Base-by-base conservation (phyloP, 73 alveolate species). In the Paramecium sonneborni region DNA sequence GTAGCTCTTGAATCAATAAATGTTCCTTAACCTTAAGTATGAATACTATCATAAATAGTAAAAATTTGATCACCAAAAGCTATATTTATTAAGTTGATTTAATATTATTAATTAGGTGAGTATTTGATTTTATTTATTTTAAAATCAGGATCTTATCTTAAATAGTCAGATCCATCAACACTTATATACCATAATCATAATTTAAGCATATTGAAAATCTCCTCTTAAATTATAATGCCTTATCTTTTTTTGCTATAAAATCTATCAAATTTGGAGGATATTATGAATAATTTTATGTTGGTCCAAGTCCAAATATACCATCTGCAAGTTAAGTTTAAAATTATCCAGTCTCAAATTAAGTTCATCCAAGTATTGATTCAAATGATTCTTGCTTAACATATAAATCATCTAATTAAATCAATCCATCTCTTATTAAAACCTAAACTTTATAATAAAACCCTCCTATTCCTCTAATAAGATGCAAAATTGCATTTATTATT, bases 251-350 rank as follows among this genome's bases (percentile, higher is more conserved):
- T 34, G 85, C 93, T 8, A 97, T 95, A 1, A 2, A 10, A 38
- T 92, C 93, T 30, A 92, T 58, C 21, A 92, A 18, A 46, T 79
- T 92, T 23, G 98, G 97, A 79, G 93, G 85, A 62, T 86, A 18
- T 35, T 95, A 84, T 9, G 92, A 76, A 37, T 95, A 39, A 86
- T 85, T 90, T 7, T 84, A 48, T 10, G 44, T 92, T 58, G 94
- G 92, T 69, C 96, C 91, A 38, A 98, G 86, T 12, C 99, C 99
- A 95, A 98, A 88, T 41, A 98, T 98, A 6, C 99, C 99, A 95
- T 98, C 98, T 5, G 97, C 99, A 38, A 94, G 87, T 92, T 98
- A 98, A 7, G 98, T 84, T 46, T 82, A 90, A 76, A 98, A 96
- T 70, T 95, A 86, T 85, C 96, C 85, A 57, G 97, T 97, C 87